Conservation (phyloP, 2,329 filamentous ascomycete genomes). For the Venturia aucupariae region DNA sequence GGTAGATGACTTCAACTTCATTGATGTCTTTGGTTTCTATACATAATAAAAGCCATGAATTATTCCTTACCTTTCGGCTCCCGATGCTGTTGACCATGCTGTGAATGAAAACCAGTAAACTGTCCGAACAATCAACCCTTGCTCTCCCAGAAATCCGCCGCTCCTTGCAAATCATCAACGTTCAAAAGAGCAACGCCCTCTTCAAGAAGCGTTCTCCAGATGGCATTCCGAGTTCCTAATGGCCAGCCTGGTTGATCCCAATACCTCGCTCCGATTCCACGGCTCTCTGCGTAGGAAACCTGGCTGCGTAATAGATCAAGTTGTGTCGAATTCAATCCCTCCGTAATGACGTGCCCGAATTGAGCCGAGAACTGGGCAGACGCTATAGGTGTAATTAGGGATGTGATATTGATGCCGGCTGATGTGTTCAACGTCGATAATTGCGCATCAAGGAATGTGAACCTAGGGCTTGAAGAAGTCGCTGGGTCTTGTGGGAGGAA, state of each 20-base stretch:
- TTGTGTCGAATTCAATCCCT: slow-evolving; percentile 38
- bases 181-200: slow-evolving; percentile 55
- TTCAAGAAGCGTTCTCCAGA: slow-evolving; percentile 49
- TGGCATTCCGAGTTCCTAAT: slow-evolving; percentile 46
- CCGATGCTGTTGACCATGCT: not conserved
- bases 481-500: slow-evolving; percentile 36
- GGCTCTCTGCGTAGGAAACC: slow-evolving; percentile 43
- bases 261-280: slow-evolving; percentile 51
- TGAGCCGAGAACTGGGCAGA: slow-evolving; percentile 40
- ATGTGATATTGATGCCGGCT: slow-evolving; percentile 37
- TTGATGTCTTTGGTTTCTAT: no score
- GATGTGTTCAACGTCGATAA: slow-evolving; percentile 36
- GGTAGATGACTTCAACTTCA: no score
- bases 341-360: slow-evolving; percentile 29
- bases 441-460: slow-evolving; percentile 54
- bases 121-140: not conserved
- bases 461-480: slow-evolving; percentile 27
- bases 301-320: slow-evolving; percentile 42
- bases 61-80: not conserved
- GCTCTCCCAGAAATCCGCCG: slow-evolving; percentile 28
- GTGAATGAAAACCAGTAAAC: not conserved
- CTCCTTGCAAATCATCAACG: slow-evolving; percentile 52
- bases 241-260: slow-evolving; percentile 56
- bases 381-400: slow-evolving; percentile 44
- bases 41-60: no score